Conservation (phyloP, 208 protist genomes). For the Trypanosoma avium region DNA sequence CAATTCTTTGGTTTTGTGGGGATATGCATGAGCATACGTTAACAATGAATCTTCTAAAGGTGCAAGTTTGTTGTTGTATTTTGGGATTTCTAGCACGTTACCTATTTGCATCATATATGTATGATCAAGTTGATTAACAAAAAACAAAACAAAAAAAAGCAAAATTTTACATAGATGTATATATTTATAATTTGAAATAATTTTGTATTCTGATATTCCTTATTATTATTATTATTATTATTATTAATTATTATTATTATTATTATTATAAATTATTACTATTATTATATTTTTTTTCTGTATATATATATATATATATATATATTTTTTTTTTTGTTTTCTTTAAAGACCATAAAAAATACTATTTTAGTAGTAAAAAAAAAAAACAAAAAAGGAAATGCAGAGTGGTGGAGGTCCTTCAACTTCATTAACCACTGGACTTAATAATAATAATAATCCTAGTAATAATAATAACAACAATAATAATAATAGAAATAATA, state of each 20-base stretch:
- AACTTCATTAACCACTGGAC: neutral
- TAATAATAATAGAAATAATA: neutral
- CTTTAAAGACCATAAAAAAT: too few relatives aligned
- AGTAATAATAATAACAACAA: neutral
- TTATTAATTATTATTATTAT: too few relatives aligned
- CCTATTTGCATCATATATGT: conserved; percentile 60
- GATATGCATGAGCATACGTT: conserved; percentile 78
- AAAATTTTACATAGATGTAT: neutral
- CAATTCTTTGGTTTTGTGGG: conserved; percentile 66
- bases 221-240: too few relatives aligned
- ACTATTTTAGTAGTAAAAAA: too few relatives aligned
- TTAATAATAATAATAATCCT: neutral
- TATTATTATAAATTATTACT: too few relatives aligned
- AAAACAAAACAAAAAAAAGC: neutral
- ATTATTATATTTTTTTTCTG: too few relatives aligned
- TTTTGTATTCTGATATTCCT: too few relatives aligned
- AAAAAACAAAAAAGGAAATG: neutral
- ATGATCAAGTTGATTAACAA: conserved; percentile 58
- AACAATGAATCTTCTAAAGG: conserved; percentile 45
- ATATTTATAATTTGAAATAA: neutral
- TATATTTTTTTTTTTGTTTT: too few relatives aligned
- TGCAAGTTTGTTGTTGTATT: conserved; percentile 65
- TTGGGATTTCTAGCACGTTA: conserved; percentile 77
- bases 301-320: too few relatives aligned
- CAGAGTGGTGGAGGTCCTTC: neutral